Base-by-base conservation (phyloP, 2,329 filamentous ascomycete genomes). In the Ramichloridium luteum region DNA sequence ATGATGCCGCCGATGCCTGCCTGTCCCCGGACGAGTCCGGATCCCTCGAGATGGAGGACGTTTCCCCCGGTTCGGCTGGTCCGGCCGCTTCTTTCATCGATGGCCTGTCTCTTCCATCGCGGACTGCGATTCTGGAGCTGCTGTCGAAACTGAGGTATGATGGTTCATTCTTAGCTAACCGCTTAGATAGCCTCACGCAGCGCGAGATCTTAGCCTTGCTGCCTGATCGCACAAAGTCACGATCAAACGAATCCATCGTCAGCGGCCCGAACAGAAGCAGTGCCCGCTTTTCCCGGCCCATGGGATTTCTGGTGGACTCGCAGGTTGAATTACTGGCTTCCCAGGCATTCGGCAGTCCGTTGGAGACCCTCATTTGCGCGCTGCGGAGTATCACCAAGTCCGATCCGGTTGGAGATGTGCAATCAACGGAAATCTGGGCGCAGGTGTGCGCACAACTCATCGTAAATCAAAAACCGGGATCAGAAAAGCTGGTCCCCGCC, bases 361-460 rank as follows among this genome's bases (percentile, higher is more conserved):
- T 54, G 22, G 49, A 52, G 27, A 43, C 48, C 2, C 37, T 54
- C 13, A 34, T 53, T 2, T 40, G 41, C 30, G 47, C 61, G 59
- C 43, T 65, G 65, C 34, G 62, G 48, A 57, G 62, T 51, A 54
- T 57, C 28, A 45, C 29, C 5, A 30, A 16, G 11, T 22, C 18
- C 13, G 30, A 37, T 22, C 23, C 20, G 11, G 13, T 17, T 25
- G 38, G 88, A 51, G 85, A 86, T 51, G 83, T 93, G 54, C 70
- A 81, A 49, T 72, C 84, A 45, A 79, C 83, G 27, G 77, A 88
- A 42, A 74, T 86, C 23, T 96, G 88, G 90, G 83, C 90, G 16
- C 81, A 79, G 9, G 76, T 81, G 18, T 85, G 86, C 56, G 84
- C 88, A 22, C 78, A 77, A 45, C 65, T 96, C 42, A 81, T 96